Base-by-base conservation (phyloP, 805 yeast species). In the Lipomyces yamadae region DNA sequence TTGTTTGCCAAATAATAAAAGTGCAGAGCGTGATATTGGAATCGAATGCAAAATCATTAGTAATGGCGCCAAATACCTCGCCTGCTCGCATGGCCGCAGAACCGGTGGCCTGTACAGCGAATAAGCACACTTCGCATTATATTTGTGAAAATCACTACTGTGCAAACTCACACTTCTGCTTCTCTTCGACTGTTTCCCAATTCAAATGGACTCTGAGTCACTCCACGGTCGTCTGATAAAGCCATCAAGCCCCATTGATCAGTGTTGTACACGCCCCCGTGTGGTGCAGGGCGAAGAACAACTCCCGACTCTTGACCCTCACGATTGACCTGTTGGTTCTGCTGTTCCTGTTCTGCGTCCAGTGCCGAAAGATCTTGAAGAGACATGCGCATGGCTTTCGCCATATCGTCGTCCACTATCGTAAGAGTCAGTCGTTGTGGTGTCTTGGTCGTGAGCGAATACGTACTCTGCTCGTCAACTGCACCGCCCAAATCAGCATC, bases 1-100 rank as follows among this genome's bases (percentile, higher is more conserved):
- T 32, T 69, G 71, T 15, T 61, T 63, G 18, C 74, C 74, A 18
- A 65, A 70, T 5, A 71, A 62, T 18, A 76, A 65, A 8, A 77
- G 64, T 0, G 76, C 73, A 8, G 69, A 66, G 15, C 79, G 67
- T n/a, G 74, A 75, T 24, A 74, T 64, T 2, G 79, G 79, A 37
- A 77, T 74, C 5, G 70, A 50, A 56, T 76, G 78, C 42, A 76
- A 57, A 32, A 77, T 70, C 24, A 69, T 66, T 39, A 77, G 64
- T 48, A 75, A 60, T 1, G 77, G 74, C 2, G 75, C 75, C 4
- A 77, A 56, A 24, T 68, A 64, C 3, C 42, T 56, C 24, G 58
- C 60, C 15, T 35, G 32, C 11, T 35, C 50, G 54, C 56, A 30
- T 11, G 69, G 66, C 10, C 62, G 48, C n/a, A 65, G 62, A 11